These are phyloP conservation scores for Pelargonium citronellum DNA, from an alignment of 441 rosid species.

Conservation along the genomic window DNA sequence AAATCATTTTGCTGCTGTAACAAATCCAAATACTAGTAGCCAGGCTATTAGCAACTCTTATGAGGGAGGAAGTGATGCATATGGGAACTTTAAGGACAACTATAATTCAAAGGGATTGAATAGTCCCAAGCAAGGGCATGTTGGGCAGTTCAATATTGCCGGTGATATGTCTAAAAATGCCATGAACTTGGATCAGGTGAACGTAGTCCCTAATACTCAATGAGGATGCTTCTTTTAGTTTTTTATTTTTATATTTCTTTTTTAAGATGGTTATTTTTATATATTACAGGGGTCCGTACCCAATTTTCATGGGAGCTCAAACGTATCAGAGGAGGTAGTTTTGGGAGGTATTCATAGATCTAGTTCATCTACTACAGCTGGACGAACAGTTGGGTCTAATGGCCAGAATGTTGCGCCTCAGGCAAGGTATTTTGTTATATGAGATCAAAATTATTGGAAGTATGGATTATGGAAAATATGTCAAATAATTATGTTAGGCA, in stretches of 20 bases:
- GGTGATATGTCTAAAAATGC: constrained; percentile 25
- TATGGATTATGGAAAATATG: too few species aligned
- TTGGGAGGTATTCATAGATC: constrained; percentile 22
- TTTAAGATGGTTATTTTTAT: not conserved
- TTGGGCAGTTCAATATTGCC: constrained; percentile 26
- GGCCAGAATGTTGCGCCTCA: constrained; percentile 22
- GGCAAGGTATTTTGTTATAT: constrained; percentile 26
- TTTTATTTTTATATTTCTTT: not conserved
- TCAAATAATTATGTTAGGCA: not conserved
- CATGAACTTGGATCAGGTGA: constrained; percentile 34
- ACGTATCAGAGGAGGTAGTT: constrained; percentile 27
- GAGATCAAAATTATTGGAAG: constrained; percentile 1
- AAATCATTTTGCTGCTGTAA: constrained; percentile 5
- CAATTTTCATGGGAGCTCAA: constrained; percentile 19
- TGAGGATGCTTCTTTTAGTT: not conserved
- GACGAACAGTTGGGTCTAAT: constrained; percentile 17
- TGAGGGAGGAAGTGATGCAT: constrained; percentile 20
- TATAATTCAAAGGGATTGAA: constrained; percentile 22
- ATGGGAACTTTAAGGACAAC: constrained; percentile 17
- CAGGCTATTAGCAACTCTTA: constrained; percentile 8
- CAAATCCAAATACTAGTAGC: constrained; percentile 10
- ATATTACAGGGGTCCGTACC: constrained; percentile 25
- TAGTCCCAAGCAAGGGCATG: constrained; percentile 26
- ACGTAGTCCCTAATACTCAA: not conserved
- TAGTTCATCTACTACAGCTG: constrained; percentile 4